Evolutionary conservation across 2,329 filamentous ascomycete species (phyloP).

Genomic region (Trichoderma pleuroti): DNA sequence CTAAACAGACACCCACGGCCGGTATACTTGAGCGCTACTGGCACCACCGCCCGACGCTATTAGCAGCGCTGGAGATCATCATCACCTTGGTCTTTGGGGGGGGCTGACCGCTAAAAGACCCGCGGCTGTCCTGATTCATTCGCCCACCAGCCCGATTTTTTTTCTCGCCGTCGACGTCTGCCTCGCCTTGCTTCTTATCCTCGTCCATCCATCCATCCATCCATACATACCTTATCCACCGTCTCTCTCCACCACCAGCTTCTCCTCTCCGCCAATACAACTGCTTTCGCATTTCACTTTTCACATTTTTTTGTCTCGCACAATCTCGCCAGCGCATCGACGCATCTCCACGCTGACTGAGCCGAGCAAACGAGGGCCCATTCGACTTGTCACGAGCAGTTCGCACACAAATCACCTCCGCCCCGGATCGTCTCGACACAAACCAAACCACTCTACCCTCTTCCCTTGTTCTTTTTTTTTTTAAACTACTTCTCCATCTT

Average conservation of each 20-base stretch:
- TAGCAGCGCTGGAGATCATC: conserved; percentile 21
- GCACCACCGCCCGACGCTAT: conserved; percentile 19
- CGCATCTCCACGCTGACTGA: conserved; percentile 14
- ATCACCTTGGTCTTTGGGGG: conserved; percentile 17
- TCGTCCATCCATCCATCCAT: not conserved
- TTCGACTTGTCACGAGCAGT: conserved; percentile 8
- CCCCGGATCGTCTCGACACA: not conserved
- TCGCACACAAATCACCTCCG: conserved; percentile 5
- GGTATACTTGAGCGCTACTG: conserved; percentile 11
- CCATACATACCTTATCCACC: not conserved
- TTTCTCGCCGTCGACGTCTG: conserved; percentile 9
- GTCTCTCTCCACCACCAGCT: conserved; percentile 1
- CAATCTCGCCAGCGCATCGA: conserved; percentile 13
- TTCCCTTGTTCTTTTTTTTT: not conserved
- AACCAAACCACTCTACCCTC: not conserved
- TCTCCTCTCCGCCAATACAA: conserved; percentile 10
- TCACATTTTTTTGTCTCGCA: not conserved
- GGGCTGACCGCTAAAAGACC: conserved; percentile 20
- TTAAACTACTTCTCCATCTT: not conserved
- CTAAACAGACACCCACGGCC: not conserved
- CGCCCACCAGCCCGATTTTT: conserved; percentile 10
- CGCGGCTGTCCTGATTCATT: conserved; percentile 17
- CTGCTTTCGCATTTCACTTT: not conserved
- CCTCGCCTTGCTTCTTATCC: not conserved
- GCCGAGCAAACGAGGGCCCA: conserved; percentile 5